Percentiles rank a stretch among this genome's conserved stretches.
These are phyloP conservation scores for Digitaria exilis DNA, from an alignment of 202 grass and related monocot genomes.

Conservation along the genomic window DNA sequence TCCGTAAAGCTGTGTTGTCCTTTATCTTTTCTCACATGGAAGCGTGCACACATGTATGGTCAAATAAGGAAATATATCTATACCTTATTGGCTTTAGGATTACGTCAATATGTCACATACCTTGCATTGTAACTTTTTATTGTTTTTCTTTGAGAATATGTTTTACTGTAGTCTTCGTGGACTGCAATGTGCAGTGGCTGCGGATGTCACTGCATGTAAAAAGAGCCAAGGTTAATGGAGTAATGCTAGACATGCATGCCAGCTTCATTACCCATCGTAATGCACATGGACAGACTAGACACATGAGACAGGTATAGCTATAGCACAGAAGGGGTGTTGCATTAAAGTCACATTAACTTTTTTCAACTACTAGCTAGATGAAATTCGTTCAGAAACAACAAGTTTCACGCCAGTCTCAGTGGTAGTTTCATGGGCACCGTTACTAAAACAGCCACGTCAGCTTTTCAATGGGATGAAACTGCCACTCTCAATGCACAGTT, in stretches of 20 bases:
- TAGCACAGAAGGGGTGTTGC: neutral
- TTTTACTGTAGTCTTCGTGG: too few relatives aligned
- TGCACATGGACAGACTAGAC: neutral
- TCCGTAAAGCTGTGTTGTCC: neutral
- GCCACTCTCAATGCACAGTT: too few relatives aligned
- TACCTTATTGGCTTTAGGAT: neutral
- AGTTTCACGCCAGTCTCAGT: too few relatives aligned
- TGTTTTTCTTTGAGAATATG: neutral
- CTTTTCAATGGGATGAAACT: too few relatives aligned
- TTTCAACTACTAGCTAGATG: neutral
- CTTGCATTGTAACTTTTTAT: neutral
- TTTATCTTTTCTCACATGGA: conserved; percentile 32
- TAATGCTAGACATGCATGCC: neutral
- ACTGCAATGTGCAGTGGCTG: neutral
- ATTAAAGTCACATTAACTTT: neutral
- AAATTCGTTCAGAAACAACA: conserved; percentile 13
- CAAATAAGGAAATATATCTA: conserved; percentile 15
- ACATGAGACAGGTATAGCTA: neutral
- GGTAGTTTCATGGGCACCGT: too few relatives aligned
- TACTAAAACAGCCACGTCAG: too few relatives aligned
- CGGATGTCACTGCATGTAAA: neutral
- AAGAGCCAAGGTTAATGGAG: neutral
- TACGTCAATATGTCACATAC: neutral
- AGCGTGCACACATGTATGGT: conserved; percentile 22
- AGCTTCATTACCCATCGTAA: neutral